These are phyloP conservation scores for Cladosporium halotolerans DNA, from an alignment of 2,329 filamentous ascomycete species.

Conservation along the genomic window DNA sequence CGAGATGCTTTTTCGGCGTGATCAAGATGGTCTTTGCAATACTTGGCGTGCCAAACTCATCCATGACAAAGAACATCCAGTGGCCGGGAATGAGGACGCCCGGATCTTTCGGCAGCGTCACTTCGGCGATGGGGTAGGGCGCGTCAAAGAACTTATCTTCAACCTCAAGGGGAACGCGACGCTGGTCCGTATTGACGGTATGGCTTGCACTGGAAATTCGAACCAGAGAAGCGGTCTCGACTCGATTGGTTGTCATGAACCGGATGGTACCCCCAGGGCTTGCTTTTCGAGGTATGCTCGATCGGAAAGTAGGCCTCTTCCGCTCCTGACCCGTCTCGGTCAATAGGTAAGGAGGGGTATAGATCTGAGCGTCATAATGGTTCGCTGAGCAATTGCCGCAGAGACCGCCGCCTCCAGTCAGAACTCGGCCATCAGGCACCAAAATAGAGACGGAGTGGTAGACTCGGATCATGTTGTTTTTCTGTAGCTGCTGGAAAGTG, in stretches of 20 bases:
- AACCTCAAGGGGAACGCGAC: conserved; percentile 42
- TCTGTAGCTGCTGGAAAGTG: neutral
- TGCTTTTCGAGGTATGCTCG: neutral
- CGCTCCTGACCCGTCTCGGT: conserved; percentile 19
- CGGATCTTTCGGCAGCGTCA: conserved; percentile 39
- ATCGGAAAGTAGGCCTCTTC: neutral
- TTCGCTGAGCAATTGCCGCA: conserved; percentile 41
- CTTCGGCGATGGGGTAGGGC: neutral
- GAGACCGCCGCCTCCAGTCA: conserved; percentile 49
- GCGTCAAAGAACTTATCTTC: neutral
- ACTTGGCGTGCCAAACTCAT: neutral
- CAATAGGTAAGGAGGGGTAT: conserved; percentile 51
- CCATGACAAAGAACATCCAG: conserved; percentile 50
- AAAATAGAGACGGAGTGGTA: conserved; percentile 49
- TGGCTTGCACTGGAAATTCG: conserved; percentile 48
- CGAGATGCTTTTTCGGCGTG: neutral
- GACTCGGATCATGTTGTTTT: conserved; percentile 27
- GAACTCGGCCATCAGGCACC: conserved; percentile 46
- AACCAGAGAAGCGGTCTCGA: conserved; percentile 37
- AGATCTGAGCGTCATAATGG: conserved; percentile 52
- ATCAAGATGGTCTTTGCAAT: neutral
- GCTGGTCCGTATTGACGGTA: conserved; percentile 53
- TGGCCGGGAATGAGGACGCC: conserved; percentile 49
- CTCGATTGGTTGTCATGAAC: neutral
- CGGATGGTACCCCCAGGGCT: neutral